Conservation (phyloP, 2,329 filamentous ascomycete genomes). For the Fusarium ramigenum region DNA sequence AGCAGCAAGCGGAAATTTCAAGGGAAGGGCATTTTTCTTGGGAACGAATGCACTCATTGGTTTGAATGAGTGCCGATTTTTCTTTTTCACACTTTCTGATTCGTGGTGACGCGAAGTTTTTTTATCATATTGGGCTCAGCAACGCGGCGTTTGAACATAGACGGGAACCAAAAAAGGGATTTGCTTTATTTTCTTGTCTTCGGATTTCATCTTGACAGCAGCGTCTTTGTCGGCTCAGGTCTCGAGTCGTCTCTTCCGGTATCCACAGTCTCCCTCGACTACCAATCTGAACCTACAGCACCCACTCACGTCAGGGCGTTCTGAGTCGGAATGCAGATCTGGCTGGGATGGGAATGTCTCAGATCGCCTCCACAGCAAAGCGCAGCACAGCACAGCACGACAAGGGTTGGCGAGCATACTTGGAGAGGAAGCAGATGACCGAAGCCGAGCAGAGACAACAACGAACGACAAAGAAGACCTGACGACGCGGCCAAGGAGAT, state of each 20-base stretch:
- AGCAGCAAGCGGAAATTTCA: conserved; percentile 47
- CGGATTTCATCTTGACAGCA: conserved; percentile 12
- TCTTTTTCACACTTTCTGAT: conserved; percentile 1
- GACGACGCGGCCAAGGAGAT: conserved; percentile 2
- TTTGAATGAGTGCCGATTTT: conserved; percentile 21
- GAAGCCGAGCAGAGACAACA: conserved; percentile 13
- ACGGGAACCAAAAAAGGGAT: conserved; percentile 38
- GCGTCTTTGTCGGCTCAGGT: conserved; percentile 3
- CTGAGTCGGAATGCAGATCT: conserved; percentile 45
- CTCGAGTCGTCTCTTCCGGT: not conserved
- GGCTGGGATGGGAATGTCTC: conserved; percentile 45
- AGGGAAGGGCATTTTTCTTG: conserved; percentile 30
- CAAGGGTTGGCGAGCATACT: conserved; percentile 17
- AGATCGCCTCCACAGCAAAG: conserved; percentile 32
- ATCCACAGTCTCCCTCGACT: conserved; percentile 17
- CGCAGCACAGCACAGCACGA: not conserved
- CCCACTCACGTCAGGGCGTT: conserved; percentile 34
- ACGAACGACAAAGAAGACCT: not conserved
- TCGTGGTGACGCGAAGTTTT: conserved; percentile 23
- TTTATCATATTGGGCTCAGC: conserved; percentile 29
- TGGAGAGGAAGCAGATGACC: conserved; percentile 8
- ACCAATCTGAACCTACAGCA: conserved; percentile 13
- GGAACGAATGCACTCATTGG: conserved; percentile 26
- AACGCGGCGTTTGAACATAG: conserved; percentile 49
- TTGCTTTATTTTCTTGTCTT: conserved; percentile 31